Base-by-base conservation (phyloP, 108 stramenopile genomes). In the Fragilaria radians region DNA sequence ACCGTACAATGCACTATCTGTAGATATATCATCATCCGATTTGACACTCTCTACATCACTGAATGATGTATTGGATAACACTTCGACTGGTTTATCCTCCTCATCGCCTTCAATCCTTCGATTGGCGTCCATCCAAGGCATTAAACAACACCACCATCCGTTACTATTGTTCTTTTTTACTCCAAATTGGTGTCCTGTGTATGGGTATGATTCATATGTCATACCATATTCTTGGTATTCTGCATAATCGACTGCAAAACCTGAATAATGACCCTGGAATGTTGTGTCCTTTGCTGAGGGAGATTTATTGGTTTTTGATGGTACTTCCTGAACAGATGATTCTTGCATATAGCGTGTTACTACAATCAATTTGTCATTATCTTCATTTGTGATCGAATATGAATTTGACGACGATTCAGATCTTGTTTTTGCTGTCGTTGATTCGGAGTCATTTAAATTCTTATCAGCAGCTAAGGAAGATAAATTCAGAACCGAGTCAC, bases 1-100 rank as follows among this genome's bases (percentile, higher is more conserved):
- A n/a, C 77, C 80, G 11, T 70, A 46, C 4, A 46, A 48, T 32
- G 68, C 74, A 66, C 75, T 77, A 14, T 61, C 63, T 9, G 62
- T 72, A 28, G 70, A 67, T 23, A 28, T 26, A 26, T 60, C 65
- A 9, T 65, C 46, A 1, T 79, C 78, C 32, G 36, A 42, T 42
- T 42, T 42, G 36, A 11, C 14, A 42, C 36, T 42, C 14, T 42
- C 36, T 14, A 42, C 36, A 42, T 42, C 36, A 14, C 36, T 42
- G n/a, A n/a, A n/a, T n/a, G n/a, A n/a, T 42, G 11, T 14, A 14
- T 11, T 11, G 7, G 36, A 42, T 14, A 42, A 11, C 11, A 14
- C 36, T 42, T 14, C 11, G 14, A 42, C 11, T 11, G 7, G 11
- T 14, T 7, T 11, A 42, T 42, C 36, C 14, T 7, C 11, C 36